These are phyloP conservation scores for Blastomyces gilchristii DNA, from an alignment of 2,329 filamentous ascomycete genomes.

Conservation along the genomic window DNA sequence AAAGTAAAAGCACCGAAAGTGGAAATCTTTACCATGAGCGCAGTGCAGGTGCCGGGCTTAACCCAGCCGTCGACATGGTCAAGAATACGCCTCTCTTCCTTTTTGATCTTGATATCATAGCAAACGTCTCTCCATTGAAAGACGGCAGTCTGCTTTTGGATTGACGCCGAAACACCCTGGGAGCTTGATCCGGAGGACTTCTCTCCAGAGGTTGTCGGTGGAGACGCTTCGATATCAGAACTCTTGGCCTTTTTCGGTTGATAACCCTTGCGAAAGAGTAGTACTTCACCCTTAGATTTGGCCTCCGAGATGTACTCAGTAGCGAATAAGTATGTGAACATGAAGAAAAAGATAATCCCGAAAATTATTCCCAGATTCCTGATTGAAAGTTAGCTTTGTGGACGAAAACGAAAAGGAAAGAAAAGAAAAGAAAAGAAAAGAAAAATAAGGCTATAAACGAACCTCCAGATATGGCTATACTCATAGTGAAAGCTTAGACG, in stretches of 20 bases:
- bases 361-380: slow-evolving; percentile 60
- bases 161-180: slow-evolving; percentile 28
- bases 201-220: slow-evolving; percentile 20
- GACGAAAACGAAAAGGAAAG: not conserved
- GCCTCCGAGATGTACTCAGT: slow-evolving; percentile 54
- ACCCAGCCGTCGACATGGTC: slow-evolving; percentile 88
- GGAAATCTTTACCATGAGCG: slow-evolving; percentile 56
- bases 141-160: slow-evolving; percentile 59
- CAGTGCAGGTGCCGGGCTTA: slow-evolving; percentile 80
- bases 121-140: slow-evolving; percentile 81
- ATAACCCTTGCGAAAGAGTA: slow-evolving; percentile 63
- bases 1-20: not conserved
- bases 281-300: slow-evolving; percentile 65
- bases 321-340: slow-evolving; percentile 50
- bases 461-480: slow-evolving; percentile 49
- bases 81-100: slow-evolving; percentile 61
- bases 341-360: slow-evolving; percentile 52
- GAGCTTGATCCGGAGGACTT: slow-evolving; percentile 24
- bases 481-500: slow-evolving; percentile 47
- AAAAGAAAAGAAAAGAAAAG: not conserved
- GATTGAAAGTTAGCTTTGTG: not conserved
- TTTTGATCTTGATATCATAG: slow-evolving; percentile 73
- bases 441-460: not conserved
- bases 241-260: slow-evolving; percentile 38
- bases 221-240: slow-evolving; percentile 22